phyloP scores from a whole-genome alignment of 2,329 filamentous ascomycete species.

The Cercospora zeina region DNA sequence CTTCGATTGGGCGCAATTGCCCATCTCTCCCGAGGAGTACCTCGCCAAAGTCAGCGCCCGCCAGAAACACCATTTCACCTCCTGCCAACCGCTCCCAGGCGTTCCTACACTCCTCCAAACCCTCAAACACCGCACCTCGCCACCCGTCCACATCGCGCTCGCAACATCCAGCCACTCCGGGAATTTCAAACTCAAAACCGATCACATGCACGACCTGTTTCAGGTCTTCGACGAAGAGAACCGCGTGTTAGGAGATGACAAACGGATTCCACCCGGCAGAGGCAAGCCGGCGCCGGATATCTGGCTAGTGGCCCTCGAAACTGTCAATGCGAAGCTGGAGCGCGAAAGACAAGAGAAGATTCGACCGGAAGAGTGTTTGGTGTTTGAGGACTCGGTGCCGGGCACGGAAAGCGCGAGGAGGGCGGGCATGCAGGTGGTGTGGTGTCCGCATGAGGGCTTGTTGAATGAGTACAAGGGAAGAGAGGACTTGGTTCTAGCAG shows the following conservation, averaged over 20 bases:
- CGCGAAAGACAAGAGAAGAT: constrained; percentile 62
- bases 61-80: constrained; percentile 72
- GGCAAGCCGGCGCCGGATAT: constrained; percentile 96
- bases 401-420: constrained; percentile 87
- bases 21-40: constrained; percentile 72
- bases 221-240: constrained; percentile 64
- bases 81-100: constrained; percentile 74
- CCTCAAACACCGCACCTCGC: constrained; percentile 44
- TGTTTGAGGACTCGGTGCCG: constrained; percentile 93
- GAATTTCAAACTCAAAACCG: constrained; percentile 78
- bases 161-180: constrained; percentile 73
- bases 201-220: constrained; percentile 54
- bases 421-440: constrained; percentile 92
- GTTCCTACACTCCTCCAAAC: constrained; percentile 66
- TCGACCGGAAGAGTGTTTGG: constrained; percentile 81
- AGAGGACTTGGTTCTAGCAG: constrained; percentile 81
- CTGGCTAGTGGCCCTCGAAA: constrained; percentile 80
- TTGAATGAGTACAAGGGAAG: constrained; percentile 72
- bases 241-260: constrained; percentile 81
- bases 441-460: constrained; percentile 82
- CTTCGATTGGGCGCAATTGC: constrained; percentile 81
- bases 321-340: constrained; percentile 73
- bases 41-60: constrained; percentile 58
- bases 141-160: constrained; percentile 72
- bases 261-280: constrained; percentile 71